These are phyloP conservation scores for Globisporangium splendens DNA, from an alignment of 352 stramenopile genomes.

Conservation along the genomic window DNA sequence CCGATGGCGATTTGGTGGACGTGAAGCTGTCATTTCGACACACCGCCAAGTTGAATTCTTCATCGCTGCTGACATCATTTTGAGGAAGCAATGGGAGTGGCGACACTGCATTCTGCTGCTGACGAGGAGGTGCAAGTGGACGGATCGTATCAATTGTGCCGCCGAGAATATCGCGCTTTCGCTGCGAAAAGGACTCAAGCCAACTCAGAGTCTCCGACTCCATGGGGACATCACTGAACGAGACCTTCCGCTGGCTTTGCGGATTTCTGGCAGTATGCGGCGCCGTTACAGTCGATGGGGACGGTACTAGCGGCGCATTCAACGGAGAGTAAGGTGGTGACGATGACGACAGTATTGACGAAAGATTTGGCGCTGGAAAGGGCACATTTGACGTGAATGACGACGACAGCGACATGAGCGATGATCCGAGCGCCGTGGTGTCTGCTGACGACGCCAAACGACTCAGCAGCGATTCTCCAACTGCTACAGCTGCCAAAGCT, in stretches of 20 bases:
- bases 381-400: background rate
- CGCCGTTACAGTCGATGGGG: background rate
- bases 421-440: background rate
- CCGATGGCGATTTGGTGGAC: no score
- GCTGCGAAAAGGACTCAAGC: slow-evolving; percentile 59
- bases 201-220: slow-evolving; percentile 54
- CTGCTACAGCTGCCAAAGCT: slow-evolving; percentile 20
- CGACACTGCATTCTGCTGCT: background rate
- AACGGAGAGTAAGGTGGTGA: background rate
- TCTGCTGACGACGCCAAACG: slow-evolving; percentile 17
- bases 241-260: slow-evolving; percentile 8
- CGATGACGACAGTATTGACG: background rate
- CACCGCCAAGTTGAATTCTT: background rate
- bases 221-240: slow-evolving; percentile 11
- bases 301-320: background rate
- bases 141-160: slow-evolving; percentile 23
- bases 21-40: background rate
- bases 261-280: background rate
- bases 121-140: background rate
- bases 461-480: slow-evolving; percentile 34
- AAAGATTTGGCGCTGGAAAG: background rate
- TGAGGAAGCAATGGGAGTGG: background rate
- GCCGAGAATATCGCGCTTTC: slow-evolving; percentile 63
- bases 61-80: background rate
- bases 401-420: slow-evolving; percentile 7